Conservation (phyloP, 805 yeast genomes). For the Saturnispora besseyi region DNA sequence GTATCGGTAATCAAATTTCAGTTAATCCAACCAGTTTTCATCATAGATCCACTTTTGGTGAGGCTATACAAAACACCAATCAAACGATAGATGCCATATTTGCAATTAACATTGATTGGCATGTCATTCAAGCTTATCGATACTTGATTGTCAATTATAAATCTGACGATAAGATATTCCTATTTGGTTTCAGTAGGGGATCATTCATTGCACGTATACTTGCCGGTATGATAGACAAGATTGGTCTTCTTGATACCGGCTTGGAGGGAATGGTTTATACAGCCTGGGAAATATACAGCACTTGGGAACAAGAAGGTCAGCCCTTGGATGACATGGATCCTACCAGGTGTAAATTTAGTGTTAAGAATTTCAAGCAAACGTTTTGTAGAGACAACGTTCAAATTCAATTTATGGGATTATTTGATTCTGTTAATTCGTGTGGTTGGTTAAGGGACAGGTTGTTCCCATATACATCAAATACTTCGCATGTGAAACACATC, state of each 20-base stretch:
- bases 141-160: conserved; percentile 42
- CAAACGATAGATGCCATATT: conserved; percentile 15
- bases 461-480: conserved; percentile 49
- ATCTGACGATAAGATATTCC: conserved; percentile 41
- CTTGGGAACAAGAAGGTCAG: conserved; percentile 55
- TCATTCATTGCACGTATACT: conserved; percentile 57
- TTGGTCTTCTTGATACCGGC: conserved; percentile 51
- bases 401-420: conserved; percentile 54
- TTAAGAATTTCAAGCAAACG: conserved; percentile 46
- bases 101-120: conserved; percentile 47
- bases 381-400: conserved; percentile 37
- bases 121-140: conserved; percentile 48
- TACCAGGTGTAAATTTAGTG: conserved; percentile 32
- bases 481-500: conserved; percentile 45
- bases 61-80: not conserved
- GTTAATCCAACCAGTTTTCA: conserved; percentile 28
- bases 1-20: conserved; percentile 47
- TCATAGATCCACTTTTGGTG: conserved; percentile 4
- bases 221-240: conserved; percentile 55
- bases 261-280: conserved; percentile 45
- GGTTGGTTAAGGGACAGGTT: conserved; percentile 49
- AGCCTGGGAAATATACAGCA: conserved; percentile 55
- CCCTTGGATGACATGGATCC: conserved; percentile 30
- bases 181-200: conserved; percentile 58
- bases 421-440: conserved; percentile 63